These are phyloP conservation scores for Apodospora peruviana DNA, from an alignment of 495 filamentous ascomycete species.

Conservation along the genomic window DNA sequence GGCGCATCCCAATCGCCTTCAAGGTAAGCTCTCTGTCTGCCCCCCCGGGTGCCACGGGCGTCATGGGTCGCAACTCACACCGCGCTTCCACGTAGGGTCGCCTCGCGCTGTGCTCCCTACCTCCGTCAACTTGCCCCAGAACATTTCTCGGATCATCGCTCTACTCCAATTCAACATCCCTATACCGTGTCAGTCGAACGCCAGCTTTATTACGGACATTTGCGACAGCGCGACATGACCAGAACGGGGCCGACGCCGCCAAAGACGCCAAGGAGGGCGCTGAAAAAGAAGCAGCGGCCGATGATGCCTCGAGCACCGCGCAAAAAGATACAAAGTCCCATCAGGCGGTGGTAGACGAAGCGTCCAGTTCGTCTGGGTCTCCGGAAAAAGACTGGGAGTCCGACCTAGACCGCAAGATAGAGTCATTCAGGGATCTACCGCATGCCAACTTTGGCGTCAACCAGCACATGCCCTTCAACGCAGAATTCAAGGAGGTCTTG, in stretches of 20 bases:
- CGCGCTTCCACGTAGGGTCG: too few species aligned
- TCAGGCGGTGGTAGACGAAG: conserved; percentile 19
- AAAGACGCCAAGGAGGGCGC: conserved; percentile 17
- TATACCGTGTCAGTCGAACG: neutral
- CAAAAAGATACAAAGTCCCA: conserved; percentile 20
- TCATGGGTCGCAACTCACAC: too few species aligned
- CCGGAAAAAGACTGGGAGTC: conserved; percentile 64
- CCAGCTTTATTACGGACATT: conserved; percentile 11
- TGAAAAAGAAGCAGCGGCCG: conserved; percentile 18
- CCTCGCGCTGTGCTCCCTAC: conserved; percentile 14
- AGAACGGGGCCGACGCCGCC: conserved; percentile 1
- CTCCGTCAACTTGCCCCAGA: neutral
- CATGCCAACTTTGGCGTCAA: conserved; percentile 88
- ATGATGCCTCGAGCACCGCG: conserved; percentile 14
- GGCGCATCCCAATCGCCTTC: conserved; percentile 17
- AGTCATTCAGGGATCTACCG: conserved; percentile 78
- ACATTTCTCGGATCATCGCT: too few species aligned
- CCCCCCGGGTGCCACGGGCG: too few species aligned
- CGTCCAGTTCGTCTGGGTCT: conserved; percentile 24
- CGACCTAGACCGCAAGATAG: conserved; percentile 67
- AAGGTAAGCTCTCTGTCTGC: conserved; percentile 20
- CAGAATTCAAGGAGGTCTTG: conserved; percentile 86
- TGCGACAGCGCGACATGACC: conserved; percentile 12
- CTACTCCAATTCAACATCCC: neutral
- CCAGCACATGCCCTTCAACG: conserved; percentile 89